Base-by-base conservation (phyloP, 2,329 filamentous ascomycete genomes). In the Xylariales sp. region DNA sequence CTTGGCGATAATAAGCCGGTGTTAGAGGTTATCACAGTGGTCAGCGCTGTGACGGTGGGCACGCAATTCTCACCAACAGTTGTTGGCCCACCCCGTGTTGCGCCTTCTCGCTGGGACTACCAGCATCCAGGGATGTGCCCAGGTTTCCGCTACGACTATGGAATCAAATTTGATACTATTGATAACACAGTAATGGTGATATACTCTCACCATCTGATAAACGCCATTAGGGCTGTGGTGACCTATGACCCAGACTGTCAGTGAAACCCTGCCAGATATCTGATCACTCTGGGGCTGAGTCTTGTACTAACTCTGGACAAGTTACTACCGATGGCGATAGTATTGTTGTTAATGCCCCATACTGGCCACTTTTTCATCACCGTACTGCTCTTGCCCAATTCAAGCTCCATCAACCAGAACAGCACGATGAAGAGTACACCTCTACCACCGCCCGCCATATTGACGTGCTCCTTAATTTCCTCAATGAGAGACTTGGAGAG, bases 341-440 rank as follows among this genome's bases (percentile, higher is more conserved):
- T n/a, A 54, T 69, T 38, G 51, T 47, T 18, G 58, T 75, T 43
- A 56, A 57, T 14, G 62, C 64, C 4, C 74, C 73, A 2, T 76
- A 73, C 47, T 54, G 55, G 5, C 54, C 70, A n/a, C 57, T 77
- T 12, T 58, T 68, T 30, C 71, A 75, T 41, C 66, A 73, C 45
- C 59, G 59, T 11, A 47, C 53, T 3, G 67, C 66, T 16, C 59
- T 77, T 7, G 57, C 57, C 6, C 42, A 39, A 5, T 72, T 70
- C 60, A 64, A 60, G 34, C 43, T 54, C 37, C 53, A 60, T 13
- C 68, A 74, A 46, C 67, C 66, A 1, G 44, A 44, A 3, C 50
- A 43, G 4, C 70, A 74, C 42, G 55, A 59, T 31, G 48, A 52
- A 2, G 65, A 67, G 42, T 71, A 69, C 39, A 54, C 56, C 3